A percentile compares a stretch with the other conserved stretches of the same genome.
Conservation (phyloP, 2,329 filamentous ascomycete species). For the Penicillium frequentans region DNA sequence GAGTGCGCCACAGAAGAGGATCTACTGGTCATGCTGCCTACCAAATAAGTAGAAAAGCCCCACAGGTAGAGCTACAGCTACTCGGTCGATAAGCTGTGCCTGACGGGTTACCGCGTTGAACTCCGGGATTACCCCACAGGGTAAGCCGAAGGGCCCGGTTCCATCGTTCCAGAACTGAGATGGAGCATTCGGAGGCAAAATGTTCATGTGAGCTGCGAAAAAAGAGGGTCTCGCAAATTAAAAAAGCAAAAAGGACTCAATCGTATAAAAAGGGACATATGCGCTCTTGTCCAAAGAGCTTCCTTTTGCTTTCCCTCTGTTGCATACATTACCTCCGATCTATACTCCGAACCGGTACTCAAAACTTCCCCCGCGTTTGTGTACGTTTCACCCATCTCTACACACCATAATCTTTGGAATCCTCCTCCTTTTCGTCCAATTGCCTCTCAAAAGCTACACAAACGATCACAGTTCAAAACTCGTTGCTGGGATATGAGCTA, state of each 20-base stretch:
- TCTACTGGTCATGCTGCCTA: background rate
- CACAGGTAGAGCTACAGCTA: background rate
- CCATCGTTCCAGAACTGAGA: conserved; percentile 21
- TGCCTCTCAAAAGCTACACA: background rate
- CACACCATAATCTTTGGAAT: background rate
- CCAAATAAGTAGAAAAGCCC: background rate
- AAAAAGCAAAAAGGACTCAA: background rate
- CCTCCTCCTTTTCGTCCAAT: background rate
- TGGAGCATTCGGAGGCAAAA: conserved; percentile 8
- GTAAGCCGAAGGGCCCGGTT: conserved; percentile 31
- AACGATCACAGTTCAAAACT: background rate
- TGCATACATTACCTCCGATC: background rate
- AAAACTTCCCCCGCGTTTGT: background rate
- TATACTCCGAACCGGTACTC: background rate
- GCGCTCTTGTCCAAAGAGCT: background rate
- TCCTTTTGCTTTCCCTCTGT: background rate
- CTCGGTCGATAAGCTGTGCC: conserved; percentile 22
- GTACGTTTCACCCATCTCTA: background rate
- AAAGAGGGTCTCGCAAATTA: background rate
- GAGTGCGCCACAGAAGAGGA: background rate
- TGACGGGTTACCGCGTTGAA: conserved; percentile 7
- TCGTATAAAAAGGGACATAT: background rate
- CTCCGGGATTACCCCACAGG: conserved; percentile 29
- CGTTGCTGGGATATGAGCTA: background rate
- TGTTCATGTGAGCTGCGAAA: conserved; percentile 33